Conservation (phyloP, 1,139 yeast species). For the Tardiomyces digboiensis region DNA sequence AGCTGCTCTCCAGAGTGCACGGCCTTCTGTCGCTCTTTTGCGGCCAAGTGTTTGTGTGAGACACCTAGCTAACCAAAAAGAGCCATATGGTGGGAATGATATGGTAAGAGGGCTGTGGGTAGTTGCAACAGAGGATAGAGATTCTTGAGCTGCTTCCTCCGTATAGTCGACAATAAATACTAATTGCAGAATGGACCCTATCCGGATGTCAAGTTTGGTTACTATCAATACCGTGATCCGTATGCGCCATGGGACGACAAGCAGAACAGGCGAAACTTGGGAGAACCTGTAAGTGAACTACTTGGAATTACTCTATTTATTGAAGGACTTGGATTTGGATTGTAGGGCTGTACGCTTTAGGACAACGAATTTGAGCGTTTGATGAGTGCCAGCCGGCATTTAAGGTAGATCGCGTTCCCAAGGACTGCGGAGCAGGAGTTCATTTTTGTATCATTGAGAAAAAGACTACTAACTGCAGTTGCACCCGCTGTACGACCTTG, state of each 20-base stretch:
- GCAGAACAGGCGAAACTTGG: conserved; percentile 71
- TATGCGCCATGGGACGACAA: conserved; percentile 69
- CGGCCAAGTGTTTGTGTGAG: not conserved
- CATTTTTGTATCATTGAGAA: too few relatives aligned
- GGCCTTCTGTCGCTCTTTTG: not conserved
- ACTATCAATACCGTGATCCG: conserved; percentile 58
- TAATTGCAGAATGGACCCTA: conserved; percentile 34
- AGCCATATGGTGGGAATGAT: not conserved
- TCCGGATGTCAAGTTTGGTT: conserved; percentile 38
- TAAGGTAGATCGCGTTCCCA: too few relatives aligned
- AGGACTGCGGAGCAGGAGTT: conserved; percentile 1
- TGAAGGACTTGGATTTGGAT: too few relatives aligned
- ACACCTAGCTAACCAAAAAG: not conserved
- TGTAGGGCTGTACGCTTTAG: too few relatives aligned
- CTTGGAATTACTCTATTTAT: too few relatives aligned
- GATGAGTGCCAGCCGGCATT: too few relatives aligned
- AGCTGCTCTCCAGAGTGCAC: not conserved
- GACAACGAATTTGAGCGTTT: too few relatives aligned
- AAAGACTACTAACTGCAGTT: conserved; percentile 1
- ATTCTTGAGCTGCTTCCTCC: not conserved
- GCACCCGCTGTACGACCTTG: conserved; percentile 46
- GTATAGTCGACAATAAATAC: not conserved
- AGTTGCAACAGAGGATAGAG: not conserved
- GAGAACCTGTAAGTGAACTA: conserved; percentile 49
- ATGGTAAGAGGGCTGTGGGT: not conserved